A percentile compares a stretch with the other conserved stretches of the same genome.
These are phyloP conservation scores for Phlyctochytrium planicorne DNA, from an alignment of 192 early-diverging fungal species.

Conservation along the genomic window DNA sequence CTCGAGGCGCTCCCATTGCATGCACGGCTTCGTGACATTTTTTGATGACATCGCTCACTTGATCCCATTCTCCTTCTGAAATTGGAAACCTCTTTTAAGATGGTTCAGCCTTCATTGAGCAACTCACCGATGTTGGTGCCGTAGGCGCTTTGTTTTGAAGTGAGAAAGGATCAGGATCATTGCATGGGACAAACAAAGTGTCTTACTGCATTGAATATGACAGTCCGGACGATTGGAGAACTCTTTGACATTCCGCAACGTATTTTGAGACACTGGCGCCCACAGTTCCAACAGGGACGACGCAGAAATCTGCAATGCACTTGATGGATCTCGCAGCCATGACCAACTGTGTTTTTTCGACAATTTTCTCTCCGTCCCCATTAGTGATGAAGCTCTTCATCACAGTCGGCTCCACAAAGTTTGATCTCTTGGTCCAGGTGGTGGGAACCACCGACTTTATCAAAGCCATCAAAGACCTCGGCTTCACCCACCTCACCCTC, in stretches of 20 bases:
- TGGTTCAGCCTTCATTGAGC: too few species aligned
- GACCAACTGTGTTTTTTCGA: background rate
- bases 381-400: conserved; percentile 57
- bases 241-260: background rate
- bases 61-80: background rate
- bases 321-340: background rate
- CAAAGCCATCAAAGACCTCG: conserved; percentile 39
- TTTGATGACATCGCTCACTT: background rate
- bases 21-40: background rate
- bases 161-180: too few species aligned
- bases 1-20: background rate
- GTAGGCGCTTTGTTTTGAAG: background rate
- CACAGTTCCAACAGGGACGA: background rate
- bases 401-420: conserved; percentile 91
- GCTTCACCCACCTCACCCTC: conserved; percentile 56
- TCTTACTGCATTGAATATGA: background rate
- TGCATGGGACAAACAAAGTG: background rate
- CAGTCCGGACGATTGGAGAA: background rate
- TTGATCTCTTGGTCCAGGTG: conserved; percentile 68
- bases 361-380: background rate
- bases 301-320: background rate
- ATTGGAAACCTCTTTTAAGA: too few species aligned
- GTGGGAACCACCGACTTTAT: conserved; percentile 50
- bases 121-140: background rate
- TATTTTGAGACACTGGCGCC: background rate